Evolutionary conservation across 208 protist genomes (phyloP).

Genomic region (Wallacemonas sp.): DNA sequence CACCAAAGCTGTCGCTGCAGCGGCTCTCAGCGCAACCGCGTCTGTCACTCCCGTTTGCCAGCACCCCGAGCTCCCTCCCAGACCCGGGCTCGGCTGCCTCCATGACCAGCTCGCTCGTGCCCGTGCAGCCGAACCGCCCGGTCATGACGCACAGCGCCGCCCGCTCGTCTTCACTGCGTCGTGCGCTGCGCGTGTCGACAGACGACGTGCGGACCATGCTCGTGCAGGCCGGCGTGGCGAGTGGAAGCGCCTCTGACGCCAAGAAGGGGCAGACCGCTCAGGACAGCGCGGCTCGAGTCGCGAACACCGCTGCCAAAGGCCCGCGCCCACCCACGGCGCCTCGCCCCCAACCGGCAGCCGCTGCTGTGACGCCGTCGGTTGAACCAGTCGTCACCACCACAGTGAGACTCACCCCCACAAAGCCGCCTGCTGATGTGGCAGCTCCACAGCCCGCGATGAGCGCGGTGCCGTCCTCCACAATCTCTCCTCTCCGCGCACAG

Average conservation of each 20-base stretch:
- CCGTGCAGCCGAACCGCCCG: background rate
- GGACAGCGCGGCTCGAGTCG: background rate
- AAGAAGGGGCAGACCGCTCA: background rate
- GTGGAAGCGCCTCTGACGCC: background rate
- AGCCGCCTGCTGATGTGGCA: background rate
- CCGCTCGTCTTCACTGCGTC: background rate
- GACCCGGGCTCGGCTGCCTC: background rate
- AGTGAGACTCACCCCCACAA: too few species aligned
- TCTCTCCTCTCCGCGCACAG: background rate
- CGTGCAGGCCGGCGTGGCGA: background rate
- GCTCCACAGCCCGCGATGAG: background rate
- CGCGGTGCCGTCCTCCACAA: too few species aligned
- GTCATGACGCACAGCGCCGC: background rate
- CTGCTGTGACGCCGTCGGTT: background rate
- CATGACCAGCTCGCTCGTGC: background rate
- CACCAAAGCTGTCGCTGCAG: background rate
- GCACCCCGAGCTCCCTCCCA: background rate
- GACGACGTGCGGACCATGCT: conserved; percentile 10
- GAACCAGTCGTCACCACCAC: too few species aligned
- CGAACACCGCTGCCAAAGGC: background rate
- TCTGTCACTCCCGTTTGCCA: conserved; percentile 5
- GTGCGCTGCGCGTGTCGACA: conserved; percentile 1
- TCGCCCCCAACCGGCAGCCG: background rate
- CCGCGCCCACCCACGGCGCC: conserved; percentile 7
- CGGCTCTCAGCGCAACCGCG: background rate